Evolutionary conservation across 2,329 filamentous ascomycete genomes (phyloP), one percentile per base, ranked within the genome.

Genomic region (Botryotinia narcissicola): DNA sequence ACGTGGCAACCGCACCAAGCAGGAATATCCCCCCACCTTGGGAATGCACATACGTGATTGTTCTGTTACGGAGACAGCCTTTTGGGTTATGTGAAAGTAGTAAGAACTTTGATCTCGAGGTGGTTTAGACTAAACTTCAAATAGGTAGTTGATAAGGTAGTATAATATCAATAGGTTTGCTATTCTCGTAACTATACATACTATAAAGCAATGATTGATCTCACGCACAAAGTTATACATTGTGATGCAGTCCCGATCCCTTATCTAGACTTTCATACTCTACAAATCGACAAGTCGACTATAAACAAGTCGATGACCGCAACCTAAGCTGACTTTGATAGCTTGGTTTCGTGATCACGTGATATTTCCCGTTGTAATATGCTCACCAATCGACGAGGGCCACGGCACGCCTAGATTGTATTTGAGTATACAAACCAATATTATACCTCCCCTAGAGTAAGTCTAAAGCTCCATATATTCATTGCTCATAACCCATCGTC

Each of bases 211-310:
- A n/a, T n/a, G 25, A n/a, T n/a, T 54, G 22, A 25, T 54, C 25
- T 54, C n/a, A 54, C 12, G 1, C 2, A n/a, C 22, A 44, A 44
- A 54, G 25, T 14, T 54, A 12, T n/a, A 14, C 25, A n/a, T 54
- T 54, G 0, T n/a, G 14, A 5, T n/a, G 3, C 0, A 54, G 25
- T n/a, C 48, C 9, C 25, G 0, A 4, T 14, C 0, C 48, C 5
- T n/a, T 14, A 54, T 54, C 12, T 54, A 14, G 25, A n/a, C 18
- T 9, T 54, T 3, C 7, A 20, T 46, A 20, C 44, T 46, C 18
- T 46, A 46, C 44, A 44, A 44, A 16, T 20, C 44, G 44, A 46
- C 42, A 44, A 44, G 42, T 44, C 42, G 1, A 44, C 16, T 44
- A 42, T 42, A 16, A 14, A 42, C 40, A 42, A 42, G 40, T 20